These are phyloP conservation scores for Paracamarosporium sp. DNA, from an alignment of 2,329 filamentous ascomycete species.

Conservation along the genomic window DNA sequence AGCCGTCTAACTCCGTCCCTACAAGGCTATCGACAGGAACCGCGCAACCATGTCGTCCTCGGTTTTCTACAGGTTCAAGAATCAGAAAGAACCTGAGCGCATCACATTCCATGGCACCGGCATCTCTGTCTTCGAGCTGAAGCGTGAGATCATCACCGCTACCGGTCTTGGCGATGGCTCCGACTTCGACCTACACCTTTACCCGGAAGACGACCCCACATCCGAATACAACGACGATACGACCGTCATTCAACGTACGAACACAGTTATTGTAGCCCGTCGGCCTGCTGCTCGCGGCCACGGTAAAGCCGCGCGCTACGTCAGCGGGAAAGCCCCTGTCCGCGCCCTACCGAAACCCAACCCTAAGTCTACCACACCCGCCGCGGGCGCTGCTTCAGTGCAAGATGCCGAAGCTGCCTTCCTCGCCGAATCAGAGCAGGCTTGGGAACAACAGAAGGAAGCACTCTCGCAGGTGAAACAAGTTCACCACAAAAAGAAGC, in stretches of 20 bases:
- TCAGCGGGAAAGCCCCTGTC: constrained; percentile 93
- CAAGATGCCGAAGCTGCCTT: constrained; percentile 94
- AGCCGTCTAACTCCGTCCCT: constrained; percentile 17
- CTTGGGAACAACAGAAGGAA: constrained; percentile 93
- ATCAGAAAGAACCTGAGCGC: constrained; percentile 90
- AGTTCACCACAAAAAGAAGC: constrained; percentile 61
- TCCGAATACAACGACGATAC: constrained; percentile 99
- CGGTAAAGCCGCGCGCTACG: constrained; percentile 90
- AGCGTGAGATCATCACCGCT: constrained; percentile 96
- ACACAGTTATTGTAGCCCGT: constrained; percentile 87
- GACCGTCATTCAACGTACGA: constrained; percentile 93
- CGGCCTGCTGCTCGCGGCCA: constrained; percentile 86
- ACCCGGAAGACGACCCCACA: constrained; percentile 81
- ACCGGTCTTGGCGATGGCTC: constrained; percentile 93
- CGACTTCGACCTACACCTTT: constrained; percentile 95
- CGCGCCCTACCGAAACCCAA: constrained; percentile 79
- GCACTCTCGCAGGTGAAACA: constrained; percentile 77
- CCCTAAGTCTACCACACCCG: constrained; percentile 65
- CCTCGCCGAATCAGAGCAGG: constrained; percentile 86
- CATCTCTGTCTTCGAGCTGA: constrained; percentile 97
- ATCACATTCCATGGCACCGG: constrained; percentile 97
- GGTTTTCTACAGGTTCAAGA: constrained; percentile 99
- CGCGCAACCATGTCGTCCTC: constrained; percentile 78
- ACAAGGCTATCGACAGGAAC: constrained; percentile 4
- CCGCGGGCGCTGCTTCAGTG: constrained; percentile 68